A percentile compares a stretch with the other conserved stretches of the same genome.
phyloP scores from a whole-genome alignment of 164 flowering plant genomes.

The Annona cherimola region DNA sequence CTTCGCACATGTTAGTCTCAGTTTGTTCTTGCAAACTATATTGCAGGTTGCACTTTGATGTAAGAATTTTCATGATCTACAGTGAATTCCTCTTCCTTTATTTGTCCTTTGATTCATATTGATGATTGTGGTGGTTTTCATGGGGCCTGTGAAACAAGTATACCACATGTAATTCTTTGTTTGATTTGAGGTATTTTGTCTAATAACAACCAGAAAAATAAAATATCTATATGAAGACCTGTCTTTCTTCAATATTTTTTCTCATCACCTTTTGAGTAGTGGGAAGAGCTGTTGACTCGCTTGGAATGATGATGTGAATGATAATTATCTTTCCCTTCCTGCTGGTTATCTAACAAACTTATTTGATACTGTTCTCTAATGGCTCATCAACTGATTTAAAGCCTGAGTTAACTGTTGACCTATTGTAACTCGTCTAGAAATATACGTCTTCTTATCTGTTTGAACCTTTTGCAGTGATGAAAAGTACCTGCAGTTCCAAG shows the following conservation, averaged over 20 bases:
- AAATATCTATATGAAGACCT: not conserved
- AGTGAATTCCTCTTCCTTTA: too few species aligned
- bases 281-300: not conserved
- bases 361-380: not conserved
- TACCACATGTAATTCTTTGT: not conserved
- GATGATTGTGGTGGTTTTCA: not conserved
- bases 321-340: not conserved
- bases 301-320: not conserved
- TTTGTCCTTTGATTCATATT: not conserved
- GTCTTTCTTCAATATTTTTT: not conserved
- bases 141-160: not conserved
- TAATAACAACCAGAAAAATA: too few species aligned
- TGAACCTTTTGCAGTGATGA: slow-evolving; percentile 66
- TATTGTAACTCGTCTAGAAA: not conserved
- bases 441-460: not conserved
- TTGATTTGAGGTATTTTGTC: not conserved
- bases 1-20: not conserved
- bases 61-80: too few species aligned
- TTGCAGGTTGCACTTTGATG: not conserved
- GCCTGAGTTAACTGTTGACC: not conserved
- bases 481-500: slow-evolving; percentile 85
- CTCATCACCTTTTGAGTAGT: not conserved
- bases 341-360: not conserved
- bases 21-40: not conserved
- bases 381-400: not conserved